Evolutionary conservation across 495 filamentous ascomycete genomes (phyloP), one percentile per base, ranked within the genome.

Genomic region (Penicillium paradoxum): DNA sequence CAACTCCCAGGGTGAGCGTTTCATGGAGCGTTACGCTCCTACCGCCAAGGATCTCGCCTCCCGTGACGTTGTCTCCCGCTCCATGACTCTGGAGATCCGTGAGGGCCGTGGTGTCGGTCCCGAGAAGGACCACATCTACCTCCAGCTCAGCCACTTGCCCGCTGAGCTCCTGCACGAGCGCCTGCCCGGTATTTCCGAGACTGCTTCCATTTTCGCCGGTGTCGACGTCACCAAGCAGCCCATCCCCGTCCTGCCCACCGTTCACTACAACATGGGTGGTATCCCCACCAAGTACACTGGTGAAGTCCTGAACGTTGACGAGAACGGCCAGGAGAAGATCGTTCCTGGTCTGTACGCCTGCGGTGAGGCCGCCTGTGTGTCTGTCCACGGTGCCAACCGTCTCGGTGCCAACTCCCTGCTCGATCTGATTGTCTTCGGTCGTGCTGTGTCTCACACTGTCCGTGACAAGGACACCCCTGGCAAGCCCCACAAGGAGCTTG

Each of bases 181-280:
- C 77, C 88, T 97, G 49, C 92, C 92, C 49, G 92, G 92, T 83
- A 97, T 97, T 69, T 96, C 93, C 25, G 92, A 97, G 79, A 97
- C 93, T 32, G 92, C 92, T 38, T 87, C 87, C 55, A 96, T 97
- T 66, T 97, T 97, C 76, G 79, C 92, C 32, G 92, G 92, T 70
- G 91, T 97, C 63, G 93, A 97, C 69, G 91, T 97, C 57, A 85
- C 84, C 67, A 96, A 95, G 78, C 87, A 96, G 72, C 92, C 92
- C 58, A 97, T 97, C 64, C 92, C 92, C 49, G 93, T 97, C 58
- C 80, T 97, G 51, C 92, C 92, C 44, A 97, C 92, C 40, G 93
- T 96, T 64, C 93, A 97, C 79, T 97, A 97, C 82, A 96, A 96
- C 82, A 97, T 97, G 92, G 92, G 92, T 71, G 92, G 92, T 79